Base-by-base conservation (phyloP, 2,329 filamentous ascomycete species). In the Hymenoscyphus occultus region DNA sequence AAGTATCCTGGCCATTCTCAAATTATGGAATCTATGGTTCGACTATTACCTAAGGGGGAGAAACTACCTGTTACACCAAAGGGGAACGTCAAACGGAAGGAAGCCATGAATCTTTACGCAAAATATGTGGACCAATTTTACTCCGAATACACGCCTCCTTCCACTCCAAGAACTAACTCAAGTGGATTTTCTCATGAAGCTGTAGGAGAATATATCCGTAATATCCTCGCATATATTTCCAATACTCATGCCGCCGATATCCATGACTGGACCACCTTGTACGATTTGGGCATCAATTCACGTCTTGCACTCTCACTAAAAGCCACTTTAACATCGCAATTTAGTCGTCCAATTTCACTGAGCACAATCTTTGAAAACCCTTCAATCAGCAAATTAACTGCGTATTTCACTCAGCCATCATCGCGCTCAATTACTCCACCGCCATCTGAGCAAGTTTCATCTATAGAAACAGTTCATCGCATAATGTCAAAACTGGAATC, bases 31-130 rank as follows among this genome's bases (percentile, higher is more conserved):
- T 67, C 66, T 5, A 75, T 75, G 74, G 71, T 75, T 7, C 65
- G 69, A 57, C 63, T 74, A 22, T 66, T 76, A 4, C 67, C 69
- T 0, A 19, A 62, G 59, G 73, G 71, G 3, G 59, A 61, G 19
- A 69, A 45, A 14, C 64, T 76, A 28, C 74, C 74, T 19, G 69
- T 75, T 3, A 75, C 73, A 5, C 74, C 73, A 13, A 76, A 76
- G 65, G 73, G 73, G 6, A 76, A 75, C 31, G 71, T 76, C 6
- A 73, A 70, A 51, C 65, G 74, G 13, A 75, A 76, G 62, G 73
- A 74, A 65, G 73, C 70, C 28, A 69, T 70, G 60, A 60, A 61
- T 10, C 59, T 70, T 2, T 76, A 73, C 57, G 64, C 70, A 1
- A 19, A 62, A n/a, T 67, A 71, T 7, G 70, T 75, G n/a, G 66